These are phyloP conservation scores for Trichosporon ovoides DNA, from an alignment of 1,284 basidiomycete genomes.

Conservation along the genomic window DNA sequence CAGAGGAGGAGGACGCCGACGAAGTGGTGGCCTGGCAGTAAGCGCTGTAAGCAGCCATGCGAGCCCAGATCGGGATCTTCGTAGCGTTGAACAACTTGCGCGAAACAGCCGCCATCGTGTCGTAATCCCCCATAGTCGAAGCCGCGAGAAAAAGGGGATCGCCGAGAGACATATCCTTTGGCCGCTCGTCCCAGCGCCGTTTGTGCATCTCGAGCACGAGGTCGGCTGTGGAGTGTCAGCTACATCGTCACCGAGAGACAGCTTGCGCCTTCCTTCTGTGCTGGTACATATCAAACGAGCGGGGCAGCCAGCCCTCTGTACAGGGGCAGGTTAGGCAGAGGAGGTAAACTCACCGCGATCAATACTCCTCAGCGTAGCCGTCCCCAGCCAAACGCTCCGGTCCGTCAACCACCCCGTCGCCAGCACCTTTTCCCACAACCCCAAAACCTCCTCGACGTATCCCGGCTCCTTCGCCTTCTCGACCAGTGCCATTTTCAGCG, in stretches of 20 bases:
- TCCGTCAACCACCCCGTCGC: conserved; percentile 26
- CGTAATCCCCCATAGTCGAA: conserved; percentile 27
- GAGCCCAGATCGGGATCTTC: conserved; percentile 34
- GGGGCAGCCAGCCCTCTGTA: too few relatives aligned
- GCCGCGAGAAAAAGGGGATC: conserved; percentile 40
- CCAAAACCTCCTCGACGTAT: conserved; percentile 17
- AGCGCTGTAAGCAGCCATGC: conserved; percentile 32
- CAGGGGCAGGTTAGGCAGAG: too few relatives aligned
- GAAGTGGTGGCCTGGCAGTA: background rate
- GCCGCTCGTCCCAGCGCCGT: conserved; percentile 25
- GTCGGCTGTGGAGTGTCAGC: conserved; percentile 27
- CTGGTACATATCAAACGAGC: too few relatives aligned
- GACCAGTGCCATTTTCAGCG: background rate
- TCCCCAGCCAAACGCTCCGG: conserved; percentile 28
- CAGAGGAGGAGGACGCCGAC: background rate
- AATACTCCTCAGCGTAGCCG: conserved; percentile 27
- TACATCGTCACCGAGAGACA: background rate
- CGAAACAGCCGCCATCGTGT: conserved; percentile 25
- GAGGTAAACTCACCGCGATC: conserved; percentile 33
- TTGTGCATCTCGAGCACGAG: conserved; percentile 31
- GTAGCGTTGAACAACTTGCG: conserved; percentile 40
- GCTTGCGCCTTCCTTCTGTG: too few relatives aligned
- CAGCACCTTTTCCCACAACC: conserved; percentile 25
- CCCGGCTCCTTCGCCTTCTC: background rate
- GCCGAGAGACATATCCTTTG: conserved; percentile 25